These are phyloP conservation scores for Candida fluviatilis DNA, from an alignment of 805 yeast genomes.

Conservation along the genomic window DNA sequence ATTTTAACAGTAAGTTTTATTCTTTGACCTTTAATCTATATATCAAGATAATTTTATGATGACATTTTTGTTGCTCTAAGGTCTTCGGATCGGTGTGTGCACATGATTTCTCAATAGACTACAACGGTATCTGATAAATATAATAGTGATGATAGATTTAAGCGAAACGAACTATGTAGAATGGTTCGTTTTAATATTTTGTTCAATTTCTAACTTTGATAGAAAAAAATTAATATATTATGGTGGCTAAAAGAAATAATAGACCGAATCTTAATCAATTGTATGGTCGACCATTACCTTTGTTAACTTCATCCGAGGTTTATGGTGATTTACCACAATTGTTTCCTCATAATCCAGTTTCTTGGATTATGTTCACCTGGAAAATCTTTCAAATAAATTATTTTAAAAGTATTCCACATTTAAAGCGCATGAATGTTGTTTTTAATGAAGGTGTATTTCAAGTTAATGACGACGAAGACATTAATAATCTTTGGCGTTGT, in stretches of 20 bases:
- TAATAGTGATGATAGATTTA: neutral
- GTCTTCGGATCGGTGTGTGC: constrained; percentile 47
- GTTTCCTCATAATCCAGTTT: constrained; percentile 63
- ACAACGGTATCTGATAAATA: constrained; percentile 89
- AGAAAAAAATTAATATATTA: constrained; percentile 1
- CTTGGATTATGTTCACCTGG: constrained; percentile 49
- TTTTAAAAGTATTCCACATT: constrained; percentile 24
- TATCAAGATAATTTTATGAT: constrained; percentile 8
- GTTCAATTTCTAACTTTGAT: neutral
- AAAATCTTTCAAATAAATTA: constrained; percentile 21
- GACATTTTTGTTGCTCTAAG: constrained; percentile 22
- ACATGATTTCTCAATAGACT: constrained; percentile 82
- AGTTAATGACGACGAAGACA: constrained; percentile 41
- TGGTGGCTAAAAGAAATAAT: constrained; percentile 30
- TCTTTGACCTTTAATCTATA: neutral
- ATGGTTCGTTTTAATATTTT: neutral
- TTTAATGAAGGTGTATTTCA: constrained; percentile 29
- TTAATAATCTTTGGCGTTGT: constrained; percentile 64
- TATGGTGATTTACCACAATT: constrained; percentile 48
- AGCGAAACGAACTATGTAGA: neutral
- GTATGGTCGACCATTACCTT: constrained; percentile 54
- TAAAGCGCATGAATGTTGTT: constrained; percentile 17
- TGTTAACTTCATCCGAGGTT: constrained; percentile 33
- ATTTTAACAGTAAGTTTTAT: neutral
- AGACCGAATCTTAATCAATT: constrained; percentile 25